A percentile compares a stretch with the other conserved stretches of the same genome.
Evolutionary conservation across 2,329 filamentous ascomycete genomes (phyloP).

Genomic region (Colletotrichum australisinense): DNA sequence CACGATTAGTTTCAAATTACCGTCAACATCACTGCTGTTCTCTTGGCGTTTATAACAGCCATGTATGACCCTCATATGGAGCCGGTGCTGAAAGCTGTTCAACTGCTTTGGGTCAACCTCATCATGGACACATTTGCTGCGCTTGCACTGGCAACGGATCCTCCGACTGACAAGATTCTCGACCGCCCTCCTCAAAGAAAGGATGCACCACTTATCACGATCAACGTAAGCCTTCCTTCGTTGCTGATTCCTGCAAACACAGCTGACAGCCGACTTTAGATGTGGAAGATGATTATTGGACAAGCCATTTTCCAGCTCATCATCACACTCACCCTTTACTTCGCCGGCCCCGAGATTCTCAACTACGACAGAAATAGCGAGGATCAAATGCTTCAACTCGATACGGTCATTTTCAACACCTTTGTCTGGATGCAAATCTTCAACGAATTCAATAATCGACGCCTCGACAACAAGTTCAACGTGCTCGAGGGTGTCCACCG

Average conservation of each 20-base stretch:
- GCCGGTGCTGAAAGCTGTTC: constrained; percentile 68
- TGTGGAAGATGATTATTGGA: constrained; percentile 74
- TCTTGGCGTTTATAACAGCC: constrained; percentile 69
- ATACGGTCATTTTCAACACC: constrained; percentile 84
- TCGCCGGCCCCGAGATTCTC: constrained; percentile 17
- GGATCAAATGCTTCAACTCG: constrained; percentile 51
- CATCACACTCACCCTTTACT: constrained; percentile 57
- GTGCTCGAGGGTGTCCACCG: constrained; percentile 67
- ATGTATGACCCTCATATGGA: constrained; percentile 60
- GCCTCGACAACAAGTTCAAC: constrained; percentile 72
- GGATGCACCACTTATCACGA: constrained; percentile 9
- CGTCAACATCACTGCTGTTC: constrained; percentile 70
- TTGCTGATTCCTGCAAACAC: too few species aligned
- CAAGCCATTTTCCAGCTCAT: constrained; percentile 71
- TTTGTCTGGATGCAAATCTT: constrained; percentile 89
- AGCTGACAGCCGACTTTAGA: neutral
- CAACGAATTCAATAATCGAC: constrained; percentile 74
- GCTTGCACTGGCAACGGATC: constrained; percentile 55
- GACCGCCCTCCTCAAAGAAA: constrained; percentile 59
- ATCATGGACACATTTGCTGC: constrained; percentile 73
- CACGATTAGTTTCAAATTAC: constrained; percentile 64
- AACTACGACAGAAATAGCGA: constrained; percentile 9
- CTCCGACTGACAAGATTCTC: constrained; percentile 45
- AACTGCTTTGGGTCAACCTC: constrained; percentile 72
- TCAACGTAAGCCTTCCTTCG: constrained; percentile 40